Conservation (phyloP, 495 filamentous ascomycete species). For the Penicillium canariense region DNA sequence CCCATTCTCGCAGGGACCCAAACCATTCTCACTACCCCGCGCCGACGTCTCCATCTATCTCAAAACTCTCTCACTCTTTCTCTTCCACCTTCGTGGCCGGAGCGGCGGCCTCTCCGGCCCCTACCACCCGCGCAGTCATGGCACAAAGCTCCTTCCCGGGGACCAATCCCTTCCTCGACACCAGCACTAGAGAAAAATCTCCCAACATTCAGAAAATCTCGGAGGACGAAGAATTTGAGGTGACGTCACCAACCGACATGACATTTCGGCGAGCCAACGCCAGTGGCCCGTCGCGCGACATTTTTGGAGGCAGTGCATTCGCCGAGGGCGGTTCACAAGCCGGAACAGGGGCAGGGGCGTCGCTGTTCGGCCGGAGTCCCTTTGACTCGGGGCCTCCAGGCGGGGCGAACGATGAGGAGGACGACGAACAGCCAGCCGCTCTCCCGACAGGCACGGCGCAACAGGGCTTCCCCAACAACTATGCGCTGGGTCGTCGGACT, state of each 20-base stretch:
- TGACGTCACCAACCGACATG: constrained; percentile 60
- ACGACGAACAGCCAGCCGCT: constrained; percentile 26
- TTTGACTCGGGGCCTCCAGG: constrained; percentile 28
- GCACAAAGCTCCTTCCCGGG: constrained; percentile 55
- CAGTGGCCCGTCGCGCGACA: constrained; percentile 23
- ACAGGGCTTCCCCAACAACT: constrained; percentile 85
- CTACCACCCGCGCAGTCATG: constrained; percentile 38
- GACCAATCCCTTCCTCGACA: constrained; percentile 54
- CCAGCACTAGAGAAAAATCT: constrained; percentile 32
- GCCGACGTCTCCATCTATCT: not conserved
- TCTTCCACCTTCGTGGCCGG: constrained; percentile 27
- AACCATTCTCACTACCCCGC: not conserved
- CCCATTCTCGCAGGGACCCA: not conserved
- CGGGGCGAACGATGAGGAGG: constrained; percentile 26
- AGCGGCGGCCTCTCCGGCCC: constrained; percentile 33
- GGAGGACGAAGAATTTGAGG: constrained; percentile 61
- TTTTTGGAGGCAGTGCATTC: constrained; percentile 34
- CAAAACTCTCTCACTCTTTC: constrained; percentile 1
- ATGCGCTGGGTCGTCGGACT: constrained; percentile 88
- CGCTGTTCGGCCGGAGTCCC: constrained; percentile 38
- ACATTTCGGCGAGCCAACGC: constrained; percentile 47
- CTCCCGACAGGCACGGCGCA: constrained; percentile 37
- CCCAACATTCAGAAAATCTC: constrained; percentile 49
- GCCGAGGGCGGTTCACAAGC: constrained; percentile 21
- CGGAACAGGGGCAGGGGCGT: constrained; percentile 9